A percentile compares a stretch with the other conserved stretches of the same genome.
Conservation (phyloP, 73 alveolate genomes). For the Uronychia binucleata region DNA sequence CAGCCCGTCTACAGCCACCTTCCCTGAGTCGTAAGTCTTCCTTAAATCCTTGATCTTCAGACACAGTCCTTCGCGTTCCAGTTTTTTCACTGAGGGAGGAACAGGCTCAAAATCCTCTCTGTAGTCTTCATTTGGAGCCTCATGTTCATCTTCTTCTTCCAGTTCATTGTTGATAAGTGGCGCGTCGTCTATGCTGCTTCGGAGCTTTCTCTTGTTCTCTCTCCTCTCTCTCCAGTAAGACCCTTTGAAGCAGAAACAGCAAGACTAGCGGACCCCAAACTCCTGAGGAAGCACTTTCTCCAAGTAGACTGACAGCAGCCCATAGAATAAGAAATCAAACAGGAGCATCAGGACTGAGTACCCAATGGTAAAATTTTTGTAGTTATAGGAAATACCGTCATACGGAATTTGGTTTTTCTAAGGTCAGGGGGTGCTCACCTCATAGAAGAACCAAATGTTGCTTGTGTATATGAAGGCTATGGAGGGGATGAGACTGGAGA, state of each 20-base stretch:
- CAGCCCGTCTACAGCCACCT: constrained; percentile 77
- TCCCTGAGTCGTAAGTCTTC: constrained; percentile 53
- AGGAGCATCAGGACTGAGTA: background rate
- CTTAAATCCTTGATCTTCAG: constrained; percentile 44
- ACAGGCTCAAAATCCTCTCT: constrained; percentile 7
- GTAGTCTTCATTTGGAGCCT: no score
- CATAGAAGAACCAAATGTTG: background rate
- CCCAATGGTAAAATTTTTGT: background rate
- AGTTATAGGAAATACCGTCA: background rate
- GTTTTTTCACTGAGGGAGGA: background rate
- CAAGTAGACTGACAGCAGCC: constrained; percentile 58
- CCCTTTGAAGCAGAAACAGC: constrained; percentile 65
- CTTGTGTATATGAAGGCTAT: background rate
- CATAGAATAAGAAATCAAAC: background rate
- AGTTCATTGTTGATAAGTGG: no score
- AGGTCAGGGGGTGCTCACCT: background rate
- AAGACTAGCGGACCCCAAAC: constrained; percentile 71
- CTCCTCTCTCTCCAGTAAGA: constrained; percentile 27
- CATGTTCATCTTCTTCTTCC: constrained; percentile 35
- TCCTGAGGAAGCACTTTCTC: constrained; percentile 75
- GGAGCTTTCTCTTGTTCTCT: no score
- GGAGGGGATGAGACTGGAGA: background rate
- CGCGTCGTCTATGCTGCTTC: no score
- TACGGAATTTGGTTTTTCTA: background rate
- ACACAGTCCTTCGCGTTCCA: constrained; percentile 14